Conservation (phyloP, 1,284 basidiomycete species). For the Tranzscheliella williamsii region DNA sequence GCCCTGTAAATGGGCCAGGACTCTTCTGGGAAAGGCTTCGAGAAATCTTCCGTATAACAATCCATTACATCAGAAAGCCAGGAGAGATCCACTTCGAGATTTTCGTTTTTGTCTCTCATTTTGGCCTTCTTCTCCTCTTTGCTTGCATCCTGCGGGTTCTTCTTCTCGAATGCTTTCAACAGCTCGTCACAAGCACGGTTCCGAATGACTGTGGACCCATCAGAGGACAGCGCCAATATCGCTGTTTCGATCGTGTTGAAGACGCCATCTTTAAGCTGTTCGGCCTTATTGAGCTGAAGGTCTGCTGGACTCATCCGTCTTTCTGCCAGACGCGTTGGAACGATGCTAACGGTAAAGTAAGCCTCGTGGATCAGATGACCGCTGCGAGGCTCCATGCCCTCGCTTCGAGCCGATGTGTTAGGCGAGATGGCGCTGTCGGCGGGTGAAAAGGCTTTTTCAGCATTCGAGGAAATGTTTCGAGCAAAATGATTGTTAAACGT, state of each 20-base stretch:
- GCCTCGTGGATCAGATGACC: constrained; percentile 41
- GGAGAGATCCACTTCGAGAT: constrained; percentile 34
- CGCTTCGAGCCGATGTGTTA: constrained; percentile 4
- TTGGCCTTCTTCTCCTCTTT: constrained; percentile 12
- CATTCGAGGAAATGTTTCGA: constrained; percentile 3
- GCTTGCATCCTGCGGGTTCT: constrained; percentile 30
- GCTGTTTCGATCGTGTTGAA: constrained; percentile 46
- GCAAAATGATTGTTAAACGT: constrained; percentile 30
- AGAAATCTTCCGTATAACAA: constrained; percentile 50
- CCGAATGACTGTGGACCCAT: constrained; percentile 44
- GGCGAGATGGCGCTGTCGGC: background rate
- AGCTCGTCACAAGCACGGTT: constrained; percentile 52
- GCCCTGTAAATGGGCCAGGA: constrained; percentile 52
- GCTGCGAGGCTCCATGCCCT: constrained; percentile 11
- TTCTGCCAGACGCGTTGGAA: constrained; percentile 33
- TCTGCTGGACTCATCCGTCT: constrained; percentile 40
- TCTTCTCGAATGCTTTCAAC: constrained; percentile 37
- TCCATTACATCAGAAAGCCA: constrained; percentile 51
- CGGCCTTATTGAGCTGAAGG: constrained; percentile 23
- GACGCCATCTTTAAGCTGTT: constrained; percentile 39
- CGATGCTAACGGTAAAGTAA: constrained; percentile 46
- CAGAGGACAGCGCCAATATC: constrained; percentile 44
- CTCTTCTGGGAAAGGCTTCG: constrained; percentile 38
- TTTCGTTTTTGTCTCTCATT: constrained; percentile 5
- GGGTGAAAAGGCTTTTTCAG: constrained; percentile 9